Evolutionary conservation across 2,329 filamentous ascomycete genomes (phyloP), one percentile per base, ranked within the genome.

Genomic region (Pestalotiopsis sp.): DNA sequence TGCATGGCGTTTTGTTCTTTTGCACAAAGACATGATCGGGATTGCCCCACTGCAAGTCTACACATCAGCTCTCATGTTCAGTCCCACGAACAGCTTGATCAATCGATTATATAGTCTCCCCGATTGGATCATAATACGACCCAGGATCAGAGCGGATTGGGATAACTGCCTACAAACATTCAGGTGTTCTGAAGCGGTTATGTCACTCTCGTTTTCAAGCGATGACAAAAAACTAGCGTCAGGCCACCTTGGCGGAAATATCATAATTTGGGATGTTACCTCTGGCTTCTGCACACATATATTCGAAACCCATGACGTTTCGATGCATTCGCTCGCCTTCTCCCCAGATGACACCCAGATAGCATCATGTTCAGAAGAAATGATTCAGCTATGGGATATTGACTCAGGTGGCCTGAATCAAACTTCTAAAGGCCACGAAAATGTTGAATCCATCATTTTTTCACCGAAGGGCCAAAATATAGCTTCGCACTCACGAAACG

Each of bases 31-130:
- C 3, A 9, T 9, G 68, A 77, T 81, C 59, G 68, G 78, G 61
- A 70, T 68, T 6, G 66, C 73, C 25, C 74, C 79, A 20, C 70
- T 77, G 9, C 80, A 83, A 69, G 68, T 74, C n/a, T 83, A 83
- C 69, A 73, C 68, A 9, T 78, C 72, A n/a, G 78, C 69, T 6
- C 77, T 75, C n/a, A 71, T 75, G 60, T 82, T 82, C 67, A 75
- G 74, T 65, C 80, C 77, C 31, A 39, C 63, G 3, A 38, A 62
- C 4, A 78, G 74, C 65, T 23, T 71, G 11, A 69, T 76, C 13
- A 67, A 73, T 62, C 62, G 25, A 2, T 56, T 68, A 20, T 73
- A 27, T 1, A 67, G 76, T 58, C 68, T 68, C 38, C 72, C 73
- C 9, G 17, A 36, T 1, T 73, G 71, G 65, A 70, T 77, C 2